Conservation (phyloP, 495 filamentous ascomycete species). For the Letharia lupina region DNA sequence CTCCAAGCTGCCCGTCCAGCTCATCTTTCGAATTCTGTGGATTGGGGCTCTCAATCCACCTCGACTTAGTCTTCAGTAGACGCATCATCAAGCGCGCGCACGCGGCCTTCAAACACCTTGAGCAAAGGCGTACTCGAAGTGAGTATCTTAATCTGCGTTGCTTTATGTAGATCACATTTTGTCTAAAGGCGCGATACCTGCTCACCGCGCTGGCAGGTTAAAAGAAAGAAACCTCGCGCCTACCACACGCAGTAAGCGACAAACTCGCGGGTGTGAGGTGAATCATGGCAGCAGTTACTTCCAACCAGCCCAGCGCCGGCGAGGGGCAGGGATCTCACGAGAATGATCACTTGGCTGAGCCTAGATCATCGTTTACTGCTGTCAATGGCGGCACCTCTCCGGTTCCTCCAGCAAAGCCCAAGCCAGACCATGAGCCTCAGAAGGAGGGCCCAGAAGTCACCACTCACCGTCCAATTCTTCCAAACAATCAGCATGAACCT, state of each 20-base stretch:
- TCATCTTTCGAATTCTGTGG: not conserved
- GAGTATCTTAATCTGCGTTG: not conserved
- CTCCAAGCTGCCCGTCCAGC: not conserved
- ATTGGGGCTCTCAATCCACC: not conserved
- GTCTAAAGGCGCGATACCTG: not conserved
- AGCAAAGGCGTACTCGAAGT: not conserved
- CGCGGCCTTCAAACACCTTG: not conserved
- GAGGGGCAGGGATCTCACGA: slow-evolving; percentile 31
- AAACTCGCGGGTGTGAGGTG: slow-evolving; percentile 15
- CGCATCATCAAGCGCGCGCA: slow-evolving; percentile 13
- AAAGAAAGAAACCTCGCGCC: slow-evolving; percentile 3
- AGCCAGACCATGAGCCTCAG: slow-evolving; percentile 23
- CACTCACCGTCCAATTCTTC: slow-evolving; percentile 13
- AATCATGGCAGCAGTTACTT: slow-evolving; percentile 40
- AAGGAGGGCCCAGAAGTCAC: slow-evolving; percentile 25
- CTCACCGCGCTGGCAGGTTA: slow-evolving; percentile 11
- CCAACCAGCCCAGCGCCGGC: slow-evolving; percentile 33
- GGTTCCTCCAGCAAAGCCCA: slow-evolving; percentile 19
- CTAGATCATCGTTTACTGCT: slow-evolving; percentile 46
- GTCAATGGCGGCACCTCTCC: slow-evolving; percentile 42
- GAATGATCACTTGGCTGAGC: slow-evolving; percentile 35
- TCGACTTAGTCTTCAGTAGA: slow-evolving; percentile 8
- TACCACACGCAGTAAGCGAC: slow-evolving; percentile 18
- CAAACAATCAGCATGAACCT: slow-evolving; percentile 25
- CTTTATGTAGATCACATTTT: not conserved